Conservation (phyloP, 2,329 filamentous ascomycete genomes). For the Fusarium chlamydosporum region DNA sequence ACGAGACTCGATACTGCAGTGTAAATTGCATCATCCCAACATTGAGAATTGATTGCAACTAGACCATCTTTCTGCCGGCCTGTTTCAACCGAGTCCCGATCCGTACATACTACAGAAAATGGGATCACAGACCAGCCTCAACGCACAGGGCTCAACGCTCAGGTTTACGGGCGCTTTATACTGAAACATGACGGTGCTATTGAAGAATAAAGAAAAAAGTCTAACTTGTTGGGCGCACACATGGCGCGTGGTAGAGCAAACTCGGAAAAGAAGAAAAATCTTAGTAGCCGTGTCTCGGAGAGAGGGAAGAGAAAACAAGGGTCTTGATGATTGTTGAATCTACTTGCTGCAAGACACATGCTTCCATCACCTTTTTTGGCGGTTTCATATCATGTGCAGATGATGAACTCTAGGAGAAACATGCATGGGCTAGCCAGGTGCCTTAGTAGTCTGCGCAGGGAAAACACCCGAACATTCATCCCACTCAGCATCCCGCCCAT, state of each 20-base stretch:
- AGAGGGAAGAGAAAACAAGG: conserved; percentile 22
- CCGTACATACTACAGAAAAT: not conserved
- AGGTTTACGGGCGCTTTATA: conserved; percentile 31
- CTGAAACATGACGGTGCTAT: conserved; percentile 41
- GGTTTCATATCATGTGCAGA: conserved; percentile 41
- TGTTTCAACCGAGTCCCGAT: conserved; percentile 27
- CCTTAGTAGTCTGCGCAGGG: too few relatives aligned
- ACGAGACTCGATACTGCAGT: conserved; percentile 3
- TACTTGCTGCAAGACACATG: not conserved
- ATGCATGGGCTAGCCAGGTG: not conserved
- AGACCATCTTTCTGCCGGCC: conserved; percentile 18
- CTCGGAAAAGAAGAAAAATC: conserved; percentile 19
- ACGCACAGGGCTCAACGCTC: conserved; percentile 29
- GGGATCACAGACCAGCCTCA: conserved; percentile 9
- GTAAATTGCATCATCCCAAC: conserved; percentile 21
- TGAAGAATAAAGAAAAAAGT: too few relatives aligned
- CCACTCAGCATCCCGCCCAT: conserved; percentile 8
- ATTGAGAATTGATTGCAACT: not conserved
- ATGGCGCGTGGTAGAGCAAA: conserved; percentile 1
- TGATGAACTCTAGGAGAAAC: conserved; percentile 14
- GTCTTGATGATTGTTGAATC: conserved; percentile 24
- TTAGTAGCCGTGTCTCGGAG: not conserved
- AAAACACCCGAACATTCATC: not conserved
- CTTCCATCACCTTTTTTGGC: not conserved
- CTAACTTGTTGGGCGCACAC: conserved; percentile 3